Base-by-base conservation (phyloP, 208 protist species). In the Acanthamoeba triangularis region DNA sequence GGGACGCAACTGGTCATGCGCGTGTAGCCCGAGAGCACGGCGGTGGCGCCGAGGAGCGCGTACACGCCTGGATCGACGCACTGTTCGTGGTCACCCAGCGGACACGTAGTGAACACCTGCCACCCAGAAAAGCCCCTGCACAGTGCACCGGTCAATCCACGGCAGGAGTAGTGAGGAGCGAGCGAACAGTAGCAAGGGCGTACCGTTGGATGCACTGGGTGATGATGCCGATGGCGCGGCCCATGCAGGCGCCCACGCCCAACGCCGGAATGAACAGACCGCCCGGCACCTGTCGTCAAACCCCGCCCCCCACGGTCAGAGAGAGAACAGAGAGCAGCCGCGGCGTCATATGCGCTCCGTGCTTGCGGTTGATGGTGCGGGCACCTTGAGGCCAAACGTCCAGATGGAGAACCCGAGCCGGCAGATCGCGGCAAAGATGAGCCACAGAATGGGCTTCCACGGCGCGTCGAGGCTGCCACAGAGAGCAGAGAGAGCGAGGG, bases 1-100 rank as follows among this genome's bases (percentile, higher is more conserved):
- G 56, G 23, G 28, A 61, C 78, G 47, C 35, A 88, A 63, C 78
- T 93, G 30, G 96, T 96, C 96, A 96, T 96, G n/a, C 96, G 93
- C 33, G 94, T 90, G 37, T 95, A 84, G n/a, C 96, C 96, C 18
- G 78, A 63, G 35, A 96, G 80, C 14, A 96, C 88, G 8, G 96
- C 92, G 14, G 88, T 92, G 8, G 96, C 94, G n/a, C 96, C 96
- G 56, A 96, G 94, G 4, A 96, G 84, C 3, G 96, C 94, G 90
- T 95, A 96, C 25, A 72, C 35, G 23, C 96, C 96, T 13, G 87
- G 35, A 54, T 90, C 80, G 13, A 69, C 74, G 25, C 61, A 85
- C 78, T 88, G 78, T 5, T 52, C 49, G 41, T 63, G 47, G 25
- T 59, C 47, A 6, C 78, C 78, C 10, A 52, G 69, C 69, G 69